phyloP scores from a whole-genome alignment of 352 stramenopile genomes.

The Pythium angustatum region DNA sequence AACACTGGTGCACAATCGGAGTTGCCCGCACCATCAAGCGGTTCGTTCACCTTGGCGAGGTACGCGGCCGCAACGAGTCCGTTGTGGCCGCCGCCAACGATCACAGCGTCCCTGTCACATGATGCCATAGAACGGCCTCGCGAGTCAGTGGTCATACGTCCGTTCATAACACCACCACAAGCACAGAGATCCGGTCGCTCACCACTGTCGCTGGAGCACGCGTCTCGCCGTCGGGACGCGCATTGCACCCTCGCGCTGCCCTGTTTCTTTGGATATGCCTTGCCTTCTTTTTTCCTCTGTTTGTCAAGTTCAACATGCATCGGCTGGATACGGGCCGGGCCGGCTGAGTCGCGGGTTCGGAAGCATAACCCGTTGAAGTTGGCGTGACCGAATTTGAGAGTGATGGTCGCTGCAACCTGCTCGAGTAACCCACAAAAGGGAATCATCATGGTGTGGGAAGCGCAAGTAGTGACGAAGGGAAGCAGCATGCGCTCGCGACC shows the following conservation, averaged over 20 bases:
- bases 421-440: background rate
- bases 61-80: slow-evolving; percentile 89
- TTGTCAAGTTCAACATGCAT: slow-evolving; percentile 29
- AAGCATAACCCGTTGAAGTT: slow-evolving; percentile 28
- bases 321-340: slow-evolving; percentile 14
- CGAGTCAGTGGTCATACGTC: too few relatives aligned
- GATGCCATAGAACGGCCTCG: too few relatives aligned
- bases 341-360: slow-evolving; percentile 9
- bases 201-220: slow-evolving; percentile 30
- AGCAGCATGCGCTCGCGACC: slow-evolving; percentile 6
- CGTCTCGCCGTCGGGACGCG: background rate
- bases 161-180: background rate
- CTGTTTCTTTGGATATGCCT: background rate
- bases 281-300: slow-evolving; percentile 8
- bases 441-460: slow-evolving; percentile 29
- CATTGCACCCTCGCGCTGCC: background rate
- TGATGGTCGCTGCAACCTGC: slow-evolving; percentile 25
- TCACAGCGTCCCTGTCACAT: slow-evolving; percentile 75
- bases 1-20: too few relatives aligned
- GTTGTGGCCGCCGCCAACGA: slow-evolving; percentile 90
- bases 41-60: slow-evolving; percentile 65
- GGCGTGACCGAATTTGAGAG: background rate
- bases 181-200: background rate
- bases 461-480: slow-evolving; percentile 22
- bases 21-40: too few relatives aligned